A percentile compares a stretch with the other conserved stretches of the same genome.
Conservation (phyloP, 2,329 filamentous ascomycete genomes). For the Penicillium thymicola region DNA sequence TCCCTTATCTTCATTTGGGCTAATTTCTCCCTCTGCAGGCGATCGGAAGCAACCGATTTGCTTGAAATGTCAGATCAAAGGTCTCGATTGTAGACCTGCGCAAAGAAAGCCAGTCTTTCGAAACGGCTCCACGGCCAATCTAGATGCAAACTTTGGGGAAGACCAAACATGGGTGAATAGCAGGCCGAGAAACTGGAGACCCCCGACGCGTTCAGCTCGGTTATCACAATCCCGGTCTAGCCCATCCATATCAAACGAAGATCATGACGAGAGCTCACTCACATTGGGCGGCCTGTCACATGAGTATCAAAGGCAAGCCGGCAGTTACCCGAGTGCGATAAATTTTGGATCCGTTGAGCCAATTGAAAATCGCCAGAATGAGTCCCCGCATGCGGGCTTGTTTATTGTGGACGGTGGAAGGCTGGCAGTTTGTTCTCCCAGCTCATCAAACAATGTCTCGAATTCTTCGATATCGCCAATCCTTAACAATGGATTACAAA, state of each 20-base stretch:
- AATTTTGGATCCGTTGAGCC: not conserved
- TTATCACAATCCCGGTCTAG: not conserved
- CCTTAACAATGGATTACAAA: not conserved
- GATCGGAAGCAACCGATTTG: conserved; percentile 17
- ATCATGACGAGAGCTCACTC: not conserved
- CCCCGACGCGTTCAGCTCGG: not conserved
- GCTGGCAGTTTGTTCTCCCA: not conserved
- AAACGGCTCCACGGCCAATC: conserved; percentile 16
- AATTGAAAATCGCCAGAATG: not conserved
- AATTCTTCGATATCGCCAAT: not conserved
- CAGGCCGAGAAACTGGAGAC: conserved; percentile 16
- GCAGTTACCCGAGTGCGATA: not conserved
- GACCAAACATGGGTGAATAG: conserved; percentile 26
- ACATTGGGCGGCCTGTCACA: not conserved
- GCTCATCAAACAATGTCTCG: not conserved
- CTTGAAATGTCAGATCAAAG: conserved; percentile 14
- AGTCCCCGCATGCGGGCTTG: not conserved
- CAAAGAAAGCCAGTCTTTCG: conserved; percentile 16
- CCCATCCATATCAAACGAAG: not conserved
- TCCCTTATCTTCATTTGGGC: not conserved
- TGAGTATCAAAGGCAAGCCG: not conserved
- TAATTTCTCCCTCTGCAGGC: not conserved
- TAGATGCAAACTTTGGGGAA: conserved; percentile 9
- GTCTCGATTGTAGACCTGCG: conserved; percentile 10
- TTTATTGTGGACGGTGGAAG: not conserved